A percentile compares a stretch with the other conserved stretches of the same genome.
Evolutionary conservation across 345 rosid genomes (phyloP).

Genomic region (Cardamine resedifolia): DNA sequence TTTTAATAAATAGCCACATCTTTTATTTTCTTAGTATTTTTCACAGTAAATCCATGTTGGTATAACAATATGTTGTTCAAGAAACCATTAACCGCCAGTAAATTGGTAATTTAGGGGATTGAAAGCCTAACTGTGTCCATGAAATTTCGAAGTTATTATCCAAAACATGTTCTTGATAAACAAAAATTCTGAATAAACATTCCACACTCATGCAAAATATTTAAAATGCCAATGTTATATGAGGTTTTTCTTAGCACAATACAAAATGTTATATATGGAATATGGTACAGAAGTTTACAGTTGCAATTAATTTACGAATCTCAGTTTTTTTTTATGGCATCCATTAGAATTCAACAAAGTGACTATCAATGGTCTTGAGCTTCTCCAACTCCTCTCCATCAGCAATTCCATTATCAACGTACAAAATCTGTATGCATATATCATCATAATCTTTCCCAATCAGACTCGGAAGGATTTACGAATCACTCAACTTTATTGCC

Average conservation of each 20-base stretch:
- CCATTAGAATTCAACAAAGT: conserved; percentile 49
- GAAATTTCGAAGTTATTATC: not conserved
- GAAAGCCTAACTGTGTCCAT: not conserved
- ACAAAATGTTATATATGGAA: conserved; percentile 4
- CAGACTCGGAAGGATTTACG: not conserved
- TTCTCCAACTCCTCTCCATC: conserved; percentile 65
- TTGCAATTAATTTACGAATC: not conserved
- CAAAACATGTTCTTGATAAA: not conserved
- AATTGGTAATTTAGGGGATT: not conserved
- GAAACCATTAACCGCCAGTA: not conserved
- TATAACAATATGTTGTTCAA: not conserved
- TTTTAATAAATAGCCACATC: conserved; percentile 32
- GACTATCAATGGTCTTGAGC: conserved; percentile 66
- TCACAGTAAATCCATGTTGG: not conserved
- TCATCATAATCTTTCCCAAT: not conserved
- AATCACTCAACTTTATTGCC: not conserved
- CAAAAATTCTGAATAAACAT: not conserved
- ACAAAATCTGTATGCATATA: conserved; percentile 55
- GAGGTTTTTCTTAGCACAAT: not conserved
- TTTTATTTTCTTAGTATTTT: not conserved
- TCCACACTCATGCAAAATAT: not conserved
- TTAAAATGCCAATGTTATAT: not conserved
- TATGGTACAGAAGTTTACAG: not conserved
- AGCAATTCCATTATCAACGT: conserved; percentile 71
- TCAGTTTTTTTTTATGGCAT: not conserved